Percentiles rank a stretch among this genome's conserved stretches.
phyloP scores from a whole-genome alignment of 2,329 filamentous ascomycete species.

The Trichoderma atrobrunneum region DNA sequence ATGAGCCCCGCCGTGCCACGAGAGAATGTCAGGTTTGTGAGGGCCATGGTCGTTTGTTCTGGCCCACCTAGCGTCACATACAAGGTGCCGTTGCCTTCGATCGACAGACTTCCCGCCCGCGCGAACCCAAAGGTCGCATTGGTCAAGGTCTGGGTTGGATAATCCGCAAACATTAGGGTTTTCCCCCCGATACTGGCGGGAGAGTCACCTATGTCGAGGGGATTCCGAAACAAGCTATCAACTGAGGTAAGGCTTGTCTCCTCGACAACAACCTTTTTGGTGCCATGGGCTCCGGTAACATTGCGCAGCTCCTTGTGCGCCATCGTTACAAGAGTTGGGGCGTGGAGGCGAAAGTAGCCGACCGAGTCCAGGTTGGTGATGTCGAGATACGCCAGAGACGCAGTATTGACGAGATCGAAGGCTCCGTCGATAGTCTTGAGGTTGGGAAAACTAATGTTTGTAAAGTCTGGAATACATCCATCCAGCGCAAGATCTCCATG shows the following conservation, averaged over 20 bases:
- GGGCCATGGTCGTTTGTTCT: not conserved
- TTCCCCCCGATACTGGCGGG: not conserved
- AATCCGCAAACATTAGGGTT: not conserved
- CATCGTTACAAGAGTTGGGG: not conserved
- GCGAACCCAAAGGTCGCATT: not conserved
- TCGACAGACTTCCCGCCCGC: not conserved
- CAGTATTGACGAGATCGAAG: not conserved
- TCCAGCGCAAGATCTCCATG: not conserved
- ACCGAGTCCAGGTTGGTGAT: not conserved
- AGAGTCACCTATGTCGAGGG: not conserved
- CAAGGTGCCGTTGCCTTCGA: not conserved
- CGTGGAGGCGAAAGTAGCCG: not conserved
- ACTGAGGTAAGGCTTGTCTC: not conserved
- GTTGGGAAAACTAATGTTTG: not conserved
- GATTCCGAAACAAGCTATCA: not conserved
- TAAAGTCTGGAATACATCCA: not conserved
- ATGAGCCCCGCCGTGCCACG: not conserved
- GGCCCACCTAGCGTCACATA: not conserved
- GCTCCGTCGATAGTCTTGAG: not conserved
- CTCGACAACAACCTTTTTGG: not conserved
- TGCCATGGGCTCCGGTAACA: not conserved
- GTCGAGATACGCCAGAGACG: not conserved
- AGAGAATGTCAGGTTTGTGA: not conserved
- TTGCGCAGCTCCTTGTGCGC: not conserved
- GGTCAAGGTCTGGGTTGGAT: not conserved